phyloP scores from a whole-genome alignment of 129 eudicot species.

The Flaveria brownii region DNA sequence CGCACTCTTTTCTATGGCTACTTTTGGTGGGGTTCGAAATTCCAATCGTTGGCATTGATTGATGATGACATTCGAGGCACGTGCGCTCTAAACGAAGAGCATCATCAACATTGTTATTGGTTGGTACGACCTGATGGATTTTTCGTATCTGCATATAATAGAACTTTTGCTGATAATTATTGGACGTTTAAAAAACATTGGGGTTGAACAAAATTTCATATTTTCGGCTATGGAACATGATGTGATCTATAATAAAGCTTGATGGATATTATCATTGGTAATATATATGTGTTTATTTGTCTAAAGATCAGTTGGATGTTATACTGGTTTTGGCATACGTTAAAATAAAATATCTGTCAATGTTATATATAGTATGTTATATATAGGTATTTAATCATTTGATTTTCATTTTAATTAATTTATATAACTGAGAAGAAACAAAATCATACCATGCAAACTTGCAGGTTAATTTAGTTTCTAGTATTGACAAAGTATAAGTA shows the following conservation, averaged over 20 bases:
- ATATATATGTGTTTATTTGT: neutral
- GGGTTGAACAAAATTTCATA: neutral
- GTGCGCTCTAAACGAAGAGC: neutral
- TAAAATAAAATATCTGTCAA: too few species aligned
- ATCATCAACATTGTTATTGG: constrained; percentile 21
- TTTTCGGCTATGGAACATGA: neutral
- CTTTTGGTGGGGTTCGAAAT: constrained; percentile 29
- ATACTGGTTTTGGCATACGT: too few species aligned
- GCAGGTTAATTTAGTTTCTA: too few species aligned
- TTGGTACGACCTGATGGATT: neutral
- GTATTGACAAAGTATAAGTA: too few species aligned
- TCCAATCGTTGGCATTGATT: constrained; percentile 2
- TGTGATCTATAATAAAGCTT: neutral
- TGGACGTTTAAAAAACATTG: neutral
- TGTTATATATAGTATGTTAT: too few species aligned
- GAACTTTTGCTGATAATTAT: neutral
- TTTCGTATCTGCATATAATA: neutral
- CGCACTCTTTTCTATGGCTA: constrained; percentile 23
- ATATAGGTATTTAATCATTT: too few species aligned
- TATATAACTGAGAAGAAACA: too few species aligned
- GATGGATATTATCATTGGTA: neutral
- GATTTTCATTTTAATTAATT: too few species aligned
- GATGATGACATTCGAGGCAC: neutral
- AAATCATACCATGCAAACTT: too few species aligned
- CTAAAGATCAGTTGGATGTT: too few species aligned